Conservation (phyloP, 2,329 filamentous ascomycete species). For the Phaeosphaeriaceae sp. region DNA sequence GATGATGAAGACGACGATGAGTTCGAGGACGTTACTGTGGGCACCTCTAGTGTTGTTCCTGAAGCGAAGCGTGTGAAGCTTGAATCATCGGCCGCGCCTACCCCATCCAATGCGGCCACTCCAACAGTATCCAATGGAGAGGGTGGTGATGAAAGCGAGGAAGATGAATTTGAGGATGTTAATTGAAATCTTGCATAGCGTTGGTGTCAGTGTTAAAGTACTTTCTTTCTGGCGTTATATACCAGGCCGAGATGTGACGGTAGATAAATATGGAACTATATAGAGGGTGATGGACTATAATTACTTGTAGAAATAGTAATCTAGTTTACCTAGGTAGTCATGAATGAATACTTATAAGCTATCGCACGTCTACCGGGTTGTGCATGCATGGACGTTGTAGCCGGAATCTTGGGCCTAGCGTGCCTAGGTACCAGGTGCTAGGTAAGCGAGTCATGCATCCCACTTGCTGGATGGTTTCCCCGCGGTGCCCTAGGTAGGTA, state of each 20-base stretch:
- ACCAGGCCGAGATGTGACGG: not conserved
- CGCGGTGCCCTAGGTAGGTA: not conserved
- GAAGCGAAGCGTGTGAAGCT: constrained; percentile 68
- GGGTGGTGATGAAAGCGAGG: constrained; percentile 55
- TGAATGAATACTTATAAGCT: too few species aligned
- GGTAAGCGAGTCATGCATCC: constrained; percentile 13
- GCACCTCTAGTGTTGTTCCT: constrained; percentile 35
- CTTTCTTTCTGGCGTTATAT: constrained; percentile 14
- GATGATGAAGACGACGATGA: constrained; percentile 58
- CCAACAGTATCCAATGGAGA: constrained; percentile 49
- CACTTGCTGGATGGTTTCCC: constrained; percentile 21
- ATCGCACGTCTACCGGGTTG: too few species aligned
- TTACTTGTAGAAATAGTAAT: too few species aligned
- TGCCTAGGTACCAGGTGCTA: too few species aligned
- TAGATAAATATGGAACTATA: too few species aligned
- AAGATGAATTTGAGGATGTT: constrained; percentile 57
- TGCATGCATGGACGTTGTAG: too few species aligned
- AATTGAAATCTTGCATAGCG: constrained; percentile 39
- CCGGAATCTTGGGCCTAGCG: too few species aligned
- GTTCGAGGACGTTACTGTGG: constrained; percentile 46
- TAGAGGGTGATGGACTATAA: too few species aligned
- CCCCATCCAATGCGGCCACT: constrained; percentile 38
- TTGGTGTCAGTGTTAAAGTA: constrained; percentile 28
- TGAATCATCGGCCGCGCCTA: constrained; percentile 54
- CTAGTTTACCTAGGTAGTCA: too few species aligned